Evolutionary conservation across 2,329 filamentous ascomycete species (phyloP).

Genomic region (Cyanodermella asteris): DNA sequence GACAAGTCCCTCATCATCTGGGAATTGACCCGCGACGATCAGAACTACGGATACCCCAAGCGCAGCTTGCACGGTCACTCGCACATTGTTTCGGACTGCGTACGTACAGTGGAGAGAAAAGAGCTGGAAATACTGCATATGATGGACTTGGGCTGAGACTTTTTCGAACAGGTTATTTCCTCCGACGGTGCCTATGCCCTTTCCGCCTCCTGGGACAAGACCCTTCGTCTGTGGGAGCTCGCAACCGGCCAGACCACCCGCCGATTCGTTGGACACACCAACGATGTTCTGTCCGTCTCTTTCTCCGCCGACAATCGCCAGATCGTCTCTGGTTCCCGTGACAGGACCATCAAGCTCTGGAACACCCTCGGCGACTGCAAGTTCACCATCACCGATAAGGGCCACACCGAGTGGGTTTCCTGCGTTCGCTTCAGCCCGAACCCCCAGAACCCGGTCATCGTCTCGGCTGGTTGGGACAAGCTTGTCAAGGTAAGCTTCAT

Average conservation of each 20-base stretch:
- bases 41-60: conserved; percentile 97
- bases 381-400: conserved; percentile 99
- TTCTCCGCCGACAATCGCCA: conserved; percentile 99
- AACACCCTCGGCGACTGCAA: conserved; percentile 99
- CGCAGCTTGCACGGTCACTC: conserved; percentile 96
- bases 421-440: conserved; percentile 99
- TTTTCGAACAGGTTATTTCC: conserved; percentile 61
- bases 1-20: conserved; percentile 99
- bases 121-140: conserved; percentile 4
- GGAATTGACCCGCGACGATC: conserved; percentile 98
- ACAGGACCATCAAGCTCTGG: conserved; percentile 99
- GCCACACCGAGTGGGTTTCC: conserved; percentile 98
- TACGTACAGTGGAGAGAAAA: too few species aligned
- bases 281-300: conserved; percentile 97
- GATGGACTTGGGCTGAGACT: background rate
- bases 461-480: conserved; percentile 98
- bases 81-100: conserved; percentile 99
- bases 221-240: conserved; percentile 97
- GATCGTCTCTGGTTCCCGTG: conserved; percentile 96
- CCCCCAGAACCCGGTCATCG: conserved; percentile 99
- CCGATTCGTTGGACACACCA: conserved; percentile 97
- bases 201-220: conserved; percentile 99
- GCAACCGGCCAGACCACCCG: conserved; percentile 91
- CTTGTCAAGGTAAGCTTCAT: conserved; percentile 79
- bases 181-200: conserved; percentile 98